Conservation (phyloP, 2,329 filamentous ascomycete genomes). For the Aspergillus ruber region DNA sequence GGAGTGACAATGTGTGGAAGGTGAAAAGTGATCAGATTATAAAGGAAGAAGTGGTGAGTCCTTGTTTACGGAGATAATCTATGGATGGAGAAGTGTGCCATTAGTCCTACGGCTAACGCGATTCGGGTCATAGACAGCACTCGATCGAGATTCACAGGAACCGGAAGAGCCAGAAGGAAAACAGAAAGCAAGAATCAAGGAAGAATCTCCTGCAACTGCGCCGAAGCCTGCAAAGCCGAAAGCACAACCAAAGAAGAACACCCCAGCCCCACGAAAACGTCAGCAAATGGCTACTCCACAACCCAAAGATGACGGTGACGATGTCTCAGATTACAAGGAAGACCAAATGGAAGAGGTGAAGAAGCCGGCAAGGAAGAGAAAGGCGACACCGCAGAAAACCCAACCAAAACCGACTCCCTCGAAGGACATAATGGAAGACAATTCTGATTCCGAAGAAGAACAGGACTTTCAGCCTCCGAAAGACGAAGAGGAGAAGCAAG, state of each 20-base stretch:
- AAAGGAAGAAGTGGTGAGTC: constrained; percentile 45
- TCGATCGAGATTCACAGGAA: constrained; percentile 17
- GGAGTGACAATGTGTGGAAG: constrained; percentile 50
- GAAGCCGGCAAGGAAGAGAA: constrained; percentile 11
- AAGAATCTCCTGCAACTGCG: constrained; percentile 10
- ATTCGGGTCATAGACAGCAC: background rate
- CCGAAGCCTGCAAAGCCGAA: constrained; percentile 1
- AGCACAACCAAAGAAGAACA: constrained; percentile 13
- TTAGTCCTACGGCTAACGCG: background rate
- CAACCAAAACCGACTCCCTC: constrained; percentile 4
- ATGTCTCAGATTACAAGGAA: constrained; percentile 9
- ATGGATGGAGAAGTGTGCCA: too few species aligned
- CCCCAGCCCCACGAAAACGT: constrained; percentile 26
- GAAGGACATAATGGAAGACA: constrained; percentile 5
- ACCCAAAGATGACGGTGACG: constrained; percentile 17
- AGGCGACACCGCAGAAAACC: constrained; percentile 4
- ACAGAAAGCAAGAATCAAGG: constrained; percentile 8
- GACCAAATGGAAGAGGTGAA: constrained; percentile 15
- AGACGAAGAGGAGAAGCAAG: constrained; percentile 36
- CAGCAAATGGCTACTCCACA: constrained; percentile 26
- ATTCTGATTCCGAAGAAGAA: constrained; percentile 9
- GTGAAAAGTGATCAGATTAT: constrained; percentile 48
- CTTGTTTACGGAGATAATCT: background rate
- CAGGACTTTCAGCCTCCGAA: constrained; percentile 11
- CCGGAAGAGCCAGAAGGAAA: constrained; percentile 21